Base-by-base conservation (phyloP, 1,139 yeast species). In the Schwanniomyces etchellsii region DNA sequence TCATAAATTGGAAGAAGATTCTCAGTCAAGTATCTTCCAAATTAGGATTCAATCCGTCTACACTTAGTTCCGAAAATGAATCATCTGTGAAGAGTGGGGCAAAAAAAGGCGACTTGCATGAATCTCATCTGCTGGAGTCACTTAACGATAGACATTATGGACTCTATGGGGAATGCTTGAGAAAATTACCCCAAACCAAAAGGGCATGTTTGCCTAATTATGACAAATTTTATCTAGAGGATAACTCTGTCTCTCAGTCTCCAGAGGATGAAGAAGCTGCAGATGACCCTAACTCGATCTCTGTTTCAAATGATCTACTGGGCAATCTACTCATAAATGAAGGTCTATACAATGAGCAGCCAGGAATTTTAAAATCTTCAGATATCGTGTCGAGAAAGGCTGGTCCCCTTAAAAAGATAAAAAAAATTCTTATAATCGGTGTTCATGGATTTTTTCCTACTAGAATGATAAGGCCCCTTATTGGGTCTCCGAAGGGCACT, bases 401-500 rank as follows among this genome's bases (percentile, higher is more conserved):
- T 3, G 59, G 60, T 0, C 58, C 63, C 2, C 48, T 64, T 26
- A 47, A 43, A 11, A 64, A 53, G 31, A 60, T 68, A 28, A 60
- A 57, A 34, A 74, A 77, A 36, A 81, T 81, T 1, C 70, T 91
- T 26, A 82, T 91, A 20, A 77, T 91, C 38, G 97, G 98, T 0
- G 89, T 91, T 2, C 97, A 91, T 59, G 97, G 97, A 1, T 91
- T 89, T 47, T 86, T 91, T 57, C 97, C 98, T 0, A 81, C 89
- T 2, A 76, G 71, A 40, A 79, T 86, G 72, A 70, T 91, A 2
- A 64, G 97, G 32, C 88, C 95, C 1, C 50, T 91, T 16, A 79
- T 88, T 33, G 96, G 96, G 2, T 86, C 86, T 35, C 96, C 96
- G 3, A 86, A 93, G 11, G 96, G 96, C 0, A 88, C 96, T 0